Conservation (phyloP, 2,329 filamentous ascomycete species). For the Alternaria sp. region DNA sequence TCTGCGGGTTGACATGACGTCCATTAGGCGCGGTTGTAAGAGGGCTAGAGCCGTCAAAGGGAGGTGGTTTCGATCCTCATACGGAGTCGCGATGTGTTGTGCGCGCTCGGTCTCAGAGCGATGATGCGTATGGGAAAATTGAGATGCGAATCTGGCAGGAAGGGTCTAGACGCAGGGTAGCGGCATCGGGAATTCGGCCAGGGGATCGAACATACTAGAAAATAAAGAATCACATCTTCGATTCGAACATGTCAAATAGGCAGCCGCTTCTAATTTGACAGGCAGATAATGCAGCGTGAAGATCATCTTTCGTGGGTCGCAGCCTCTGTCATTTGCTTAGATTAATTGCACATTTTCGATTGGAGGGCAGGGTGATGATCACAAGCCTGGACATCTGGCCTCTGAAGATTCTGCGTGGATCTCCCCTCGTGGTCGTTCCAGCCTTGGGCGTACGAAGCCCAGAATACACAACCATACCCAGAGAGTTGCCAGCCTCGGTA, state of each 20-base stretch:
- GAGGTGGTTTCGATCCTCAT: not conserved
- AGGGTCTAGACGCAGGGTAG: constrained; percentile 6
- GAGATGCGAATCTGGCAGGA: not conserved
- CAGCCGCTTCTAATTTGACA: not conserved
- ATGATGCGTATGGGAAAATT: not conserved
- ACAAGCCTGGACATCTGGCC: not conserved
- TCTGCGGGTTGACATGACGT: constrained; percentile 23
- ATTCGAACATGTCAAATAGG: not conserved
- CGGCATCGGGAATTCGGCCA: constrained; percentile 8
- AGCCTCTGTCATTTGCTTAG: not conserved
- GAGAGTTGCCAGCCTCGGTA: not conserved
- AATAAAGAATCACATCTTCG: not conserved
- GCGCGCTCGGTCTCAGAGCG: not conserved
- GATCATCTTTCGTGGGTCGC: not conserved
- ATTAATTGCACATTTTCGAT: not conserved
- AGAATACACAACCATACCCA: not conserved
- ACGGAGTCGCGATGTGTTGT: not conserved
- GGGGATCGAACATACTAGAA: constrained; percentile 1
- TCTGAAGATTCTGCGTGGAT: not conserved
- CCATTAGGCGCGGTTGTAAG: constrained; percentile 1
- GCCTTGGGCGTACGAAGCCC: not conserved
- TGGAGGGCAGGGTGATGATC: not conserved
- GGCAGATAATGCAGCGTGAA: not conserved
- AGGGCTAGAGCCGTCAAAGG: constrained; percentile 2
- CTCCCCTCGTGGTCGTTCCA: not conserved